Base-by-base conservation (phyloP, 1,284 basidiomycete species). In the Thelephora terrestris region DNA sequence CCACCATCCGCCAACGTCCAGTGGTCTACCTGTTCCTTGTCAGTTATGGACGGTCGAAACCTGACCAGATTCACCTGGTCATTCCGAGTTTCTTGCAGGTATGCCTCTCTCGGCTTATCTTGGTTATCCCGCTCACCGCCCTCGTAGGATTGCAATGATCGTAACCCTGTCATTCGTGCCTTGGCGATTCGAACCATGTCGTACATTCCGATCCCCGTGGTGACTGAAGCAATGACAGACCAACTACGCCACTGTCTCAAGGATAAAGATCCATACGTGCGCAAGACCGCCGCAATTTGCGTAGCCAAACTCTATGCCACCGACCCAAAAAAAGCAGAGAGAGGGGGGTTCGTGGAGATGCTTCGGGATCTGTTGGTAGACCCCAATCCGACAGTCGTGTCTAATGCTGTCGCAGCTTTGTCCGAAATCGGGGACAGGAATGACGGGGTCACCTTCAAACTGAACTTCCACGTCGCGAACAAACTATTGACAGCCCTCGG, bases 121-220 rank as follows among this genome's bases (percentile, higher is more conserved):
- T 35, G 20, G n/a, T 29, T 32, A 10, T 37, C 21, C n/a, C 34
- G 16, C 34, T 42, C 23, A 38, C 23, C 20, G n/a, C 44, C 37
- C 32, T 50, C 37, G 29, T 53, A 93, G 89, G 93, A 96, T 63
- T 93, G 89, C 58, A 85, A 85, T 60, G 91, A 95, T 63, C 79
- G 86, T 43, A 94, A 95, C 61, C 92, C 92, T 9, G 79, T 95
- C 48, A 89, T 95, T 51, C 85, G 93, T 20, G 92, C 92, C 2
- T 73, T 96, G 34, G 91, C 93, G 21, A 91, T 96, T 59, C 84
- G 92, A 32, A 96, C 92, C 18, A 95, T 96, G 92, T 93, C 92
- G 18, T 95, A 94, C 63, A 95, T 96, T 57, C 85, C 88, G 36
- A 83, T 91, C 42, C 82, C 89, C 7, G 73, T 82, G 47, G 85